Percentiles rank a stretch among this genome's conserved stretches.
These are phyloP conservation scores for Penicillium lagena DNA, from an alignment of 495 filamentous ascomycete genomes.

Conservation along the genomic window DNA sequence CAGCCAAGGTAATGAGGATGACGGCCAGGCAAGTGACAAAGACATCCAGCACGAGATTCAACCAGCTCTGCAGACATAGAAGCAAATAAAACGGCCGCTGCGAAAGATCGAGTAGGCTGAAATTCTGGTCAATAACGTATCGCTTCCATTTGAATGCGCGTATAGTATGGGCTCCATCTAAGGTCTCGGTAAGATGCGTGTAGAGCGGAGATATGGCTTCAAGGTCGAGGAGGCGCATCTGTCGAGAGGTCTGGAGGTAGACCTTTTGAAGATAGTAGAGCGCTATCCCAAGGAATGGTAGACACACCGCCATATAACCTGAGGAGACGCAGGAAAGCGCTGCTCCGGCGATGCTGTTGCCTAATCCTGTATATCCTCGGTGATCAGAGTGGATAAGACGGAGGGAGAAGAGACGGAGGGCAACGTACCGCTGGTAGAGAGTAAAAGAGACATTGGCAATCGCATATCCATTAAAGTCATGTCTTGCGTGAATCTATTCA, in stretches of 20 bases:
- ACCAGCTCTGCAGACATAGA: constrained; percentile 36
- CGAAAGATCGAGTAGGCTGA: constrained; percentile 23
- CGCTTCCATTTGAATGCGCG: constrained; percentile 42
- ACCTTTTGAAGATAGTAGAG: constrained; percentile 42
- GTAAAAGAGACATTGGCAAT: too few relatives aligned
- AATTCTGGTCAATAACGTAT: constrained; percentile 13
- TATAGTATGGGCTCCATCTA: constrained; percentile 38
- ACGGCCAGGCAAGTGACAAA: constrained; percentile 28
- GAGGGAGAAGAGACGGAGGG: too few relatives aligned
- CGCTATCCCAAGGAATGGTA: constrained; percentile 29
- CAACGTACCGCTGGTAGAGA: too few relatives aligned
- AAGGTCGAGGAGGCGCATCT: constrained; percentile 53
- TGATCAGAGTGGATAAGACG: too few relatives aligned
- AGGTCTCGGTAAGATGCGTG: constrained; percentile 42
- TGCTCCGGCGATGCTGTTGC: neutral
- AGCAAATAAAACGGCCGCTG: constrained; percentile 40
- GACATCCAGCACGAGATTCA: constrained; percentile 35
- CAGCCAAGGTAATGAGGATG: constrained; percentile 4
- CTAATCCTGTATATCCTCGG: too few relatives aligned
- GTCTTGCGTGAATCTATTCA: too few relatives aligned
- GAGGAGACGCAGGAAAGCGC: neutral
- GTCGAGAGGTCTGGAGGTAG: constrained; percentile 55
- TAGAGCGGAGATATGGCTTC: constrained; percentile 47
- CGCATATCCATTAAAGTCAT: too few relatives aligned
- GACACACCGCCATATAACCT: neutral